A percentile compares a stretch with the other conserved stretches of the same genome.
These are phyloP conservation scores for Vitis rupestris DNA, from an alignment of 164 flowering plant genomes.

Conservation along the genomic window DNA sequence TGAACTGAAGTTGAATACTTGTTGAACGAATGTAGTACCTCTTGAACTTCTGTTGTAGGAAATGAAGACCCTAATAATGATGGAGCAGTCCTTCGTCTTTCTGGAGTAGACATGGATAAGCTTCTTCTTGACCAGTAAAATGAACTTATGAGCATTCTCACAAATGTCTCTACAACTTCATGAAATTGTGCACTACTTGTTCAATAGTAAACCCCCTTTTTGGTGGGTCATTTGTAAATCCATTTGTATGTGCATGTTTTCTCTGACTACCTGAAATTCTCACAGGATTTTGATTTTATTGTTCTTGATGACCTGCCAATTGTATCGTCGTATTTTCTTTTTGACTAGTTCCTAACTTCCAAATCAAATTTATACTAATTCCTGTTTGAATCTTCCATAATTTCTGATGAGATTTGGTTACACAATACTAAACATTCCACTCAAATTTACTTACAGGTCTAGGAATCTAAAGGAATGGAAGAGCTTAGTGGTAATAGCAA, in stretches of 20 bases:
- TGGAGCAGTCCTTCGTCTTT: slow-evolving; percentile 41
- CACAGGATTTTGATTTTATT: no score
- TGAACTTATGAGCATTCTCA: not conserved
- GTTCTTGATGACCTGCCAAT: no score
- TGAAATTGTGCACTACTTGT: no score
- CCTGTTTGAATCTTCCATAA: not conserved
- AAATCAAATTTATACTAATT: no score
- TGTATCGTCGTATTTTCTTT: no score
- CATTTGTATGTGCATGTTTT: no score
- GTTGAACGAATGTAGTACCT: not conserved
- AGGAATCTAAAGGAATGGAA: slow-evolving; percentile 28
- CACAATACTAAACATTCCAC: not conserved
- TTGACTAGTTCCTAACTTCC: no score
- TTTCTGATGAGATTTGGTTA: not conserved
- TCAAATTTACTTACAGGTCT: slow-evolving; percentile 9
- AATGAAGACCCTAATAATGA: slow-evolving; percentile 37
- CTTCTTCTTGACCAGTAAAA: slow-evolving; percentile 55
- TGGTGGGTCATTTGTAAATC: no score
- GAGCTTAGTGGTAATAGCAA: slow-evolving; percentile 24
- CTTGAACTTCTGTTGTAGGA: slow-evolving; percentile 24
- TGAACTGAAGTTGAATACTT: not conserved
- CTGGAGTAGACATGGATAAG: slow-evolving; percentile 56
- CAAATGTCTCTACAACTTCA: not conserved
- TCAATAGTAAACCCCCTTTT: no score
- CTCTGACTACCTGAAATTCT: no score